Percentiles rank a stretch among this genome's conserved stretches.
Evolutionary conservation across 1,284 basidiomycete species (phyloP).

Genomic region (Retiboletus flavoniger): DNA sequence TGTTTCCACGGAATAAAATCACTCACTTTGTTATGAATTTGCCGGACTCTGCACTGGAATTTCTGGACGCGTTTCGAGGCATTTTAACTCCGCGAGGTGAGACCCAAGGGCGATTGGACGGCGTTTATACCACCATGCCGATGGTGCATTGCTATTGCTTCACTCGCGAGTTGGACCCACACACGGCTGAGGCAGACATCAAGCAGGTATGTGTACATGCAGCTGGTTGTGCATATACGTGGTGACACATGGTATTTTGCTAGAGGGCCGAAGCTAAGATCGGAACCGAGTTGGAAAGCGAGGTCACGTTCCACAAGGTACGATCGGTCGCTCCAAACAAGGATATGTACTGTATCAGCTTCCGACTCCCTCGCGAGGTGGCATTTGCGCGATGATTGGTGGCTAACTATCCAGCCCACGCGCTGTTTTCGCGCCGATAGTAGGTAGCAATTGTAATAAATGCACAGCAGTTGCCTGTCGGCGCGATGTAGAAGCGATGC

Average conservation of each 20-base stretch:
- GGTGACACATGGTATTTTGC: constrained; percentile 12
- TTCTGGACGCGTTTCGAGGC: constrained; percentile 87
- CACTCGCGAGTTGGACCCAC: constrained; percentile 78
- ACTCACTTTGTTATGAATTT: constrained; percentile 97
- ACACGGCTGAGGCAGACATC: constrained; percentile 74
- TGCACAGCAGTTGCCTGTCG: neutral
- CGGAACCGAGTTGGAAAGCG: constrained; percentile 53
- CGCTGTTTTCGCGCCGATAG: constrained; percentile 5
- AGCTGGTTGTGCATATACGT: neutral
- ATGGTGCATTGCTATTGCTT: constrained; percentile 98
- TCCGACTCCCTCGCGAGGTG: constrained; percentile 71
- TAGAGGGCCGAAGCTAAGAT: constrained; percentile 77
- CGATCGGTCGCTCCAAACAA: constrained; percentile 95
- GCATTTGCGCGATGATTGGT: constrained; percentile 39
- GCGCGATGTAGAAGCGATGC: neutral
- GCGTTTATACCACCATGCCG: constrained; percentile 68
- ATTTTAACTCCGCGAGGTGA: constrained; percentile 48
- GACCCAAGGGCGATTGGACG: constrained; percentile 38
- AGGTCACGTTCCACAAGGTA: constrained; percentile 74
- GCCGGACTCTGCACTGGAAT: constrained; percentile 87
- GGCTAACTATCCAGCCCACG: neutral
- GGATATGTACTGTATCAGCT: constrained; percentile 98
- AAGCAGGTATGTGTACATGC: constrained; percentile 55
- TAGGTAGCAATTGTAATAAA: neutral
- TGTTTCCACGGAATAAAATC: constrained; percentile 52